Base-by-base conservation (phyloP, 1,139 yeast genomes). In the Saccharomyces hybrid region DNA sequence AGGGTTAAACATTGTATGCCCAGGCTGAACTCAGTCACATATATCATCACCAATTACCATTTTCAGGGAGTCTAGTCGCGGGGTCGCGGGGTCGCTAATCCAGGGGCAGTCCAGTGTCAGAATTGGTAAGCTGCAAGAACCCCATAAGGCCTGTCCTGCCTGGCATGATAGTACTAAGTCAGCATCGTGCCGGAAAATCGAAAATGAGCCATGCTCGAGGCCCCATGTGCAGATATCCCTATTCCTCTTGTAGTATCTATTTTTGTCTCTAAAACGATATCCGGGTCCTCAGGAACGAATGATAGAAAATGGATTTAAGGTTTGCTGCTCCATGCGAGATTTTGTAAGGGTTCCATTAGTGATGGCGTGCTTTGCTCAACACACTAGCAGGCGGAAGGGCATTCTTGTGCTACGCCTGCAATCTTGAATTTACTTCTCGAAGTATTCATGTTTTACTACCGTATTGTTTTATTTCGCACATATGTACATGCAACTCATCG, bases 31-130 rank as follows among this genome's bases (percentile, higher is more conserved):
- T 14, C 11, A 16, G 44, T 38, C 44, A 19, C 25, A 23, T 19
- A 5, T 38, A 11, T 19, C 44, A 38, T 38, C 44, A 19, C 44
- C 44, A 16, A 38, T 11, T 16, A 19, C 7, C 44, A 11, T 38
- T 38, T 38, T 38, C n/a, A 38, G 44, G 44, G 44, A 38, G 44
- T 19, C 25, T 16, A 8, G 25, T 38, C 44, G 44, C 44, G 44
- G 44, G 44, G 44, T 38, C 44, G 44, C 44, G 44, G 44, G 44
- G 44, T 3, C 44, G 44, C 26, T 16, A 38, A 38, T 38, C 44
- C 44, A 38, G 44, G 44, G 44, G 44, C 44, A 13, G 32, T 29
- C n/a, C 32, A 25, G 19, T 38, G 44, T 6, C 26, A 16, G 26
- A 19, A 19, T 38, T 38, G 44, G 25, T 38, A 38, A 16, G 44